A percentile compares a stretch with the other conserved stretches of the same genome.
Conservation (phyloP, 176 grass and related monocot species). For the Carex parvula region DNA sequence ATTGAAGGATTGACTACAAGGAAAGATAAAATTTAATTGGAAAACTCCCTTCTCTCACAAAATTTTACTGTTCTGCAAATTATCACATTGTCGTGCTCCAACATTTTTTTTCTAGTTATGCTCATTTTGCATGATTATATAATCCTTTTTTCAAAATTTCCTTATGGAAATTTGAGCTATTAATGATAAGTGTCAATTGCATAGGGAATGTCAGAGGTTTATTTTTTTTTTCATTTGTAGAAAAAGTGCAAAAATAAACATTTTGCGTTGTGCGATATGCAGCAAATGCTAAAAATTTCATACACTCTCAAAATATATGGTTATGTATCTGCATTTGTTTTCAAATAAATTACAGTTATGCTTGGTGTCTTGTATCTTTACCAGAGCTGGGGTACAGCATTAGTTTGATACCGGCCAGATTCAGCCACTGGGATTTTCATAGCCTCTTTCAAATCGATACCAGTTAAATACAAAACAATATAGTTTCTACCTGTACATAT, state of each 20-base stretch:
- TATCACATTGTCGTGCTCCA: too few species aligned
- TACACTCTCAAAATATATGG: background rate
- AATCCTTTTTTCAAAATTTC: background rate
- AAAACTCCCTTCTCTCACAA: too few species aligned
- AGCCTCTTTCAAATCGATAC: background rate
- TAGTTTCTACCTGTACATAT: background rate
- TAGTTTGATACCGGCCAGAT: background rate
- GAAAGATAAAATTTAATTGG: background rate
- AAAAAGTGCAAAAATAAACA: background rate
- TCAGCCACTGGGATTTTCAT: background rate
- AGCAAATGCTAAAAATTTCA: background rate
- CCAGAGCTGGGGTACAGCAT: background rate
- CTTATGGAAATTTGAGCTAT: background rate
- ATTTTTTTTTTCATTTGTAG: background rate
- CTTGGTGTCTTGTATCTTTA: background rate
- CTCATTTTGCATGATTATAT: too few species aligned
- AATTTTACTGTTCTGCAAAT: background rate
- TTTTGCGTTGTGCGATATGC: background rate
- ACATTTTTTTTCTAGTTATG: too few species aligned
- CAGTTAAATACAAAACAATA: background rate
- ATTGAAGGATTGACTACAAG: background rate
- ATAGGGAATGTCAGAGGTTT: background rate
- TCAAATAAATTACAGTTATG: background rate
- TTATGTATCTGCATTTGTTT: background rate
- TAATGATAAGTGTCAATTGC: background rate